These are phyloP conservation scores for Picochlorum sp. DNA, from an alignment of 139 green algal genomes.

Conservation along the genomic window DNA sequence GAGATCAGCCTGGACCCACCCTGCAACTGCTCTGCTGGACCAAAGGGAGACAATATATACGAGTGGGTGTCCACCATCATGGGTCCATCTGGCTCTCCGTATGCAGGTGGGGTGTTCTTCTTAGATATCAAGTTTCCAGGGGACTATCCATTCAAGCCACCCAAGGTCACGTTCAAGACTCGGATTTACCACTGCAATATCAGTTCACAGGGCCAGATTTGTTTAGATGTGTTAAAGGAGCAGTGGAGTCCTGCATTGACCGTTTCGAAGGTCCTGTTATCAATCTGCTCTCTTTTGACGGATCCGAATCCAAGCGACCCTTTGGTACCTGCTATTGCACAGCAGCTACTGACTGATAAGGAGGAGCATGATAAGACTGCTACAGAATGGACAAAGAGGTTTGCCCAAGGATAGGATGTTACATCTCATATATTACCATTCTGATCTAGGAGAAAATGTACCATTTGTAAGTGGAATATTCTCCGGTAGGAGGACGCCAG, in stretches of 20 bases:
- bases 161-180: conserved; percentile 83
- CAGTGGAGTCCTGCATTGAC: conserved; percentile 87
- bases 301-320: conserved; percentile 92
- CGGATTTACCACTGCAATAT: conserved; percentile 96
- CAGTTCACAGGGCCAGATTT: conserved; percentile 77
- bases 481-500: conserved; percentile 52
- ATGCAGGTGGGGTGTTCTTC: conserved; percentile 88
- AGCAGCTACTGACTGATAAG: conserved; percentile 72
- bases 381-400: conserved; percentile 84
- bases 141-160: conserved; percentile 95
- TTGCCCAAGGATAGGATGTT: conserved; percentile 52
- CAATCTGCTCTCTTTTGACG: conserved; percentile 87
- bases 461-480: conserved; percentile 50
- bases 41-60: conserved; percentile 98
- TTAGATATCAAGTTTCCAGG: conserved; percentile 89
- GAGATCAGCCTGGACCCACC: conserved; percentile 92
- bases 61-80: conserved; percentile 94
- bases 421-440: background rate
- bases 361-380: conserved; percentile 82
- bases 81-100: conserved; percentile 78
- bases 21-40: conserved; percentile 85
- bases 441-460: conserved; percentile 41
- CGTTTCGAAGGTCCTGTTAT: conserved; percentile 79
- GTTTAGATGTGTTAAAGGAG: conserved; percentile 87
- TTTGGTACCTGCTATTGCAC: conserved; percentile 82